phyloP scores from a whole-genome alignment of 2,329 filamentous ascomycete genomes.

The Colletotrichum liaoningense region DNA sequence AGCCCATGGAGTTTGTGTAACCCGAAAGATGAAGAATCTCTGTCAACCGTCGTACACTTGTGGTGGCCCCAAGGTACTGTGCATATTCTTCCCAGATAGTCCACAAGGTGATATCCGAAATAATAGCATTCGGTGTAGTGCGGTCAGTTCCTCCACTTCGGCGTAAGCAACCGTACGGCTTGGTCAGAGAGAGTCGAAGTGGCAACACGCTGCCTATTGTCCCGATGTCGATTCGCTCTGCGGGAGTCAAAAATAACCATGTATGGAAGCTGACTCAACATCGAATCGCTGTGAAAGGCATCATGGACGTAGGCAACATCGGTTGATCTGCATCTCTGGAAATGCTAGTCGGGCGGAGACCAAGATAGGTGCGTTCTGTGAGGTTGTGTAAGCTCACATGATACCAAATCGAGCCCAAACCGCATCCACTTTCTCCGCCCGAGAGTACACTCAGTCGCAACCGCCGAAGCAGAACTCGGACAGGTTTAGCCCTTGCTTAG shows the following conservation, averaged over 20 bases:
- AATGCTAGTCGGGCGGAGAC: background rate
- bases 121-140: background rate
- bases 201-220: constrained; percentile 7
- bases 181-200: background rate
- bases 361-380: background rate
- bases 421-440: background rate
- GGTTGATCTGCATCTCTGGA: background rate
- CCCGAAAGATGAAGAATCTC: background rate
- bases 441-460: background rate
- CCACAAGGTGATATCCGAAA: background rate
- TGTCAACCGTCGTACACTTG: background rate
- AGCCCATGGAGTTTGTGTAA: constrained; percentile 13
- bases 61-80: background rate
- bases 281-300: constrained; percentile 1
- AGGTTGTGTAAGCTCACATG: constrained; percentile 20
- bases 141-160: background rate
- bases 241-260: background rate
- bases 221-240: background rate
- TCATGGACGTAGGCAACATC: background rate
- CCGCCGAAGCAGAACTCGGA: background rate
- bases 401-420: background rate
- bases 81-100: background rate
- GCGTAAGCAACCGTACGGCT: constrained; percentile 27
- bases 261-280: constrained; percentile 8
- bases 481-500: background rate